These are phyloP conservation scores for Pyrenophora teres DNA, from an alignment of 2,329 filamentous ascomycete genomes.

Conservation along the genomic window DNA sequence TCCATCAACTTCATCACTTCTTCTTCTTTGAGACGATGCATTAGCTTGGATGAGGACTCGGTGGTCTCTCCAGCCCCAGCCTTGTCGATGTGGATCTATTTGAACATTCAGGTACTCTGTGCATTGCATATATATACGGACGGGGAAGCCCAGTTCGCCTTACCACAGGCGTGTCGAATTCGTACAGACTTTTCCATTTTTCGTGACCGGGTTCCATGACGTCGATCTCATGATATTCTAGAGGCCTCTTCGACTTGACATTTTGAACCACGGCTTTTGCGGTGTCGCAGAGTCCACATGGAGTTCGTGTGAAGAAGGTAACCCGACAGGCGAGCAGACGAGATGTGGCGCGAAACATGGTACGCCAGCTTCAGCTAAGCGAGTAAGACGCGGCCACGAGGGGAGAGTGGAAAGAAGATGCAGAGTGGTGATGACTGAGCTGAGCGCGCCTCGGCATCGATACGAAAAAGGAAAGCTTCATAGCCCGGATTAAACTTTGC, in stretches of 20 bases:
- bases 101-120: slow-evolving; percentile 30
- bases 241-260: slow-evolving; percentile 69
- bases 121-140: slow-evolving; percentile 1
- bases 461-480: slow-evolving; percentile 7
- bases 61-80: slow-evolving; percentile 54
- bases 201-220: slow-evolving; percentile 67
- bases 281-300: slow-evolving; percentile 71
- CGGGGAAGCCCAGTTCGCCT: slow-evolving; percentile 18
- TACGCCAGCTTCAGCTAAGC: background rate
- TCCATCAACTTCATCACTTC: slow-evolving; percentile 74
- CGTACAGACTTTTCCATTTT: slow-evolving; percentile 74
- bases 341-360: slow-evolving; percentile 42
- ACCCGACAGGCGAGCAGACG: slow-evolving; percentile 58
- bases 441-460: background rate
- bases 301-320: slow-evolving; percentile 74
- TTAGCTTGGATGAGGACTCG: slow-evolving; percentile 68
- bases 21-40: slow-evolving; percentile 74
- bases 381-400: background rate
- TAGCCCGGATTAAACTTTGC: slow-evolving; percentile 1
- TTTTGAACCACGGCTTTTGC: slow-evolving; percentile 70
- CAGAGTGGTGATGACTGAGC: background rate
- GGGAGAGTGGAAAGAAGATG: background rate
- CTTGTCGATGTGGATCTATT: slow-evolving; percentile 66
- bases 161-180: slow-evolving; percentile 83
- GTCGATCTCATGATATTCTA: slow-evolving; percentile 71